Evolutionary conservation across 768 basidiomycete species (phyloP).

Genomic region (Phaffia tasmanica): DNA sequence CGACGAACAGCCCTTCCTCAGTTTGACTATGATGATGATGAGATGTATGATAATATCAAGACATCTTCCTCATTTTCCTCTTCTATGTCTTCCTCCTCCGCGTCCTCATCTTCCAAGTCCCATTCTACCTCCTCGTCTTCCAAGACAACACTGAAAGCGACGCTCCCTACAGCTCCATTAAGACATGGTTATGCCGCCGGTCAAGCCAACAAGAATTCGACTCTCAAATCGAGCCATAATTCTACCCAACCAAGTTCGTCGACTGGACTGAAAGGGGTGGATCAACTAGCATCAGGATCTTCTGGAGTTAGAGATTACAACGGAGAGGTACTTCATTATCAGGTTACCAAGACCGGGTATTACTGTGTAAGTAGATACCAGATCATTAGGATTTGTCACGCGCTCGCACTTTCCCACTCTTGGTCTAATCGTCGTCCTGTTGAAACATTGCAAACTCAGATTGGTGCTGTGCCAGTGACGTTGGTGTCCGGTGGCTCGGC

Average conservation of each 20-base stretch:
- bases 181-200: not conserved
- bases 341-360: constrained; percentile 77
- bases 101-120: not conserved
- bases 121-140: not conserved
- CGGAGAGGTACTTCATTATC: constrained; percentile 42
- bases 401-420: not conserved
- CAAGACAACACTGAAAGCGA: not conserved
- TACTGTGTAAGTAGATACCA: constrained; percentile 75
- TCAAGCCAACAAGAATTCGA: not conserved
- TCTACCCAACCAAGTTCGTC: not conserved
- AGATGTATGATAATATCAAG: constrained; percentile 9
- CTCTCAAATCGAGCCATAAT: not conserved
- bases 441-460: not conserved
- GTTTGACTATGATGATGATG: constrained; percentile 6
- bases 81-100: not conserved
- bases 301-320: not conserved
- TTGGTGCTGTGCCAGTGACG: constrained; percentile 76
- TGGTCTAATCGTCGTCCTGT: not conserved
- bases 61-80: not conserved
- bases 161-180: not conserved
- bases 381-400: not conserved
- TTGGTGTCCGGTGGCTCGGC: constrained; percentile 42
- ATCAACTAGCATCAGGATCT: not conserved
- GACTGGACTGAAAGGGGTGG: constrained; percentile 61
- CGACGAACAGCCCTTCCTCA: too few relatives aligned